phyloP scores from a whole-genome alignment of 352 stramenopile species.

The Pythium chondricola region DNA sequence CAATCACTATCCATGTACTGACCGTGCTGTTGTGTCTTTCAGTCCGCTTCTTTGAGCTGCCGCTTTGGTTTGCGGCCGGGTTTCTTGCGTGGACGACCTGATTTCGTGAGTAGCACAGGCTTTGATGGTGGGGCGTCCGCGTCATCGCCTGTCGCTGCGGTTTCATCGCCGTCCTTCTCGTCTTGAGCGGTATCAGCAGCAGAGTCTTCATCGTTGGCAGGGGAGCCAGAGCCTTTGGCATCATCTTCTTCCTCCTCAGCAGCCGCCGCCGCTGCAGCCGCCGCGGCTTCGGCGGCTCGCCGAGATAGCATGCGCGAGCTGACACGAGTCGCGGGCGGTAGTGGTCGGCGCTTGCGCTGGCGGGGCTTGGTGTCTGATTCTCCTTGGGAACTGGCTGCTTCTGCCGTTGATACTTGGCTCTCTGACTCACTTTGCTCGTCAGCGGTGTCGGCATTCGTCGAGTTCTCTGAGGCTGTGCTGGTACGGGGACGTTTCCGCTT shows the following conservation, averaged over 20 bases:
- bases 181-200: conserved; percentile 8
- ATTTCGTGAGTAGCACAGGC: conserved; percentile 30
- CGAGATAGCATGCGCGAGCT: conserved; percentile 69
- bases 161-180: conserved; percentile 9
- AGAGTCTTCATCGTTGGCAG: conserved; percentile 28
- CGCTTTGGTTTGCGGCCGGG: conserved; percentile 36
- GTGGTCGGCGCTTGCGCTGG: conserved; percentile 36
- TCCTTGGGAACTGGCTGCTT: no score
- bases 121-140: not conserved
- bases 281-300: conserved; percentile 28
- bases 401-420: conserved; percentile 52
- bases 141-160: no score
- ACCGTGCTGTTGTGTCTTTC: no score
- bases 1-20: no score
- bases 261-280: conserved; percentile 18
- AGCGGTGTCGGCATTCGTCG: no score
- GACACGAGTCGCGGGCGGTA: conserved; percentile 43
- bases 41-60: not conserved
- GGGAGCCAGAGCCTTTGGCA: no score
- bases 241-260: conserved; percentile 6
- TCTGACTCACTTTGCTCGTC: conserved; percentile 55
- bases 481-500: no score
- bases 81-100: conserved; percentile 46
- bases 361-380: conserved; percentile 28
- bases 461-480: no score